phyloP scores from a whole-genome alignment of 371 early-diverging fungal genomes.

The Sporodiniella umbellata region DNA sequence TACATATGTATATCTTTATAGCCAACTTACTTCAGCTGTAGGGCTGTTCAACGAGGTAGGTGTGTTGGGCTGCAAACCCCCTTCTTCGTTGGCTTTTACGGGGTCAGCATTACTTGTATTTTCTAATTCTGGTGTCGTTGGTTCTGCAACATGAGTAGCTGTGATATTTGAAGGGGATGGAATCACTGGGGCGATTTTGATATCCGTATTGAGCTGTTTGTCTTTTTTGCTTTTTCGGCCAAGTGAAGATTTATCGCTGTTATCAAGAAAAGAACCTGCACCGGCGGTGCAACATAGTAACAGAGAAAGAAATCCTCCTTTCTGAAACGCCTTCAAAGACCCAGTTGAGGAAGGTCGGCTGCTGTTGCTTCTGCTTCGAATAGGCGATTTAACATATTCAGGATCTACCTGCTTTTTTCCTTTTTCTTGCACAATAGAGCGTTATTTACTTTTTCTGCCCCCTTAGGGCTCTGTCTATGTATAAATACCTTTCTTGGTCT shows the following conservation, averaged over 20 bases:
- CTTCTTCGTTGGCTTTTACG: neutral
- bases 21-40: neutral
- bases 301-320: slow-evolving; percentile 29
- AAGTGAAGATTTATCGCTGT: slow-evolving; percentile 28
- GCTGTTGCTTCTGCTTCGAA: slow-evolving; percentile 5
- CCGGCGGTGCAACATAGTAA: slow-evolving; percentile 30
- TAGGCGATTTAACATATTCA: slow-evolving; percentile 28
- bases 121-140: neutral
- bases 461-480: slow-evolving; percentile 4
- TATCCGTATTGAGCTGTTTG: slow-evolving; percentile 1
- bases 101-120: neutral
- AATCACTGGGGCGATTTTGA: neutral
- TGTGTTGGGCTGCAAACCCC: slow-evolving; percentile 4
- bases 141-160: neutral
- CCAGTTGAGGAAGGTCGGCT: slow-evolving; percentile 13
- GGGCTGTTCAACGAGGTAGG: slow-evolving; percentile 11
- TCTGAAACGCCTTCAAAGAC: slow-evolving; percentile 24
- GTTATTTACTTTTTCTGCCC: slow-evolving; percentile 20
- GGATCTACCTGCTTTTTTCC: slow-evolving; percentile 27
- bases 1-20: neutral
- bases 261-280: slow-evolving; percentile 29
- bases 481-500: slow-evolving; percentile 11
- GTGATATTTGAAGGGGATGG: neutral
- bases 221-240: slow-evolving; percentile 11
- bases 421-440: slow-evolving; percentile 8